Conservation (phyloP, 805 yeast genomes). For the Starmerella floris region DNA sequence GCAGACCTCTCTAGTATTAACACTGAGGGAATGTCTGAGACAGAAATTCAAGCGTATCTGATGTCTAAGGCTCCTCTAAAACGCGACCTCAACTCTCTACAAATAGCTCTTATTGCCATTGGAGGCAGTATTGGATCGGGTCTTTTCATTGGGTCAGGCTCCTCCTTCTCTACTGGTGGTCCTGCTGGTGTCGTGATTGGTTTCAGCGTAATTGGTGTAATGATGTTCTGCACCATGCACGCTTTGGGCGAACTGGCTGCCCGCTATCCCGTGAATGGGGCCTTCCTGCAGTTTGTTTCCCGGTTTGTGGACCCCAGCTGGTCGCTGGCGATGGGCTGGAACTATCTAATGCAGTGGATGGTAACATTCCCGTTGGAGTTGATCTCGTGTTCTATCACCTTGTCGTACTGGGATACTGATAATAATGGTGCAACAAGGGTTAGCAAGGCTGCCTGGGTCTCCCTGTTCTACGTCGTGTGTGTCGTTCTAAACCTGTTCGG, state of each 20-base stretch:
- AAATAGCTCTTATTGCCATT: conserved; percentile 50
- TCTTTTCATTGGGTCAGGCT: conserved; percentile 42
- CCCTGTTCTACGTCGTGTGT: conserved; percentile 41
- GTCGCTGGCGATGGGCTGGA: conserved; percentile 60
- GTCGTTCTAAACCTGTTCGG: conserved; percentile 42
- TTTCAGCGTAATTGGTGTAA: conserved; percentile 45
- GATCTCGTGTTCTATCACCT: conserved; percentile 43
- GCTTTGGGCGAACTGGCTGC: conserved; percentile 60
- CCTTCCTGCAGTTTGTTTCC: conserved; percentile 43
- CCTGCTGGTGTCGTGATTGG: conserved; percentile 50
- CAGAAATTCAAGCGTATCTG: conserved; percentile 16
- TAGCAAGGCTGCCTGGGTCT: conserved; percentile 45
- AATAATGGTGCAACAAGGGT: conserved; percentile 26
- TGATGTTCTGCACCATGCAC: conserved; percentile 50
- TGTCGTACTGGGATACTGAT: conserved; percentile 39
- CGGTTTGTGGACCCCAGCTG: conserved; percentile 48
- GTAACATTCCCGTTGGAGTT: conserved; percentile 51
- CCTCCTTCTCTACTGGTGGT: conserved; percentile 36
- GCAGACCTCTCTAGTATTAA: conserved; percentile 33
- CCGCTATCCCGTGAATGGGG: conserved; percentile 46
- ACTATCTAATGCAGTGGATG: conserved; percentile 48
- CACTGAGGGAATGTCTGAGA: conserved; percentile 25
- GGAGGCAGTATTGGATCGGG: conserved; percentile 82
- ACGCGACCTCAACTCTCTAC: conserved; percentile 28
- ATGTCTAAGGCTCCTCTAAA: conserved; percentile 24